Evolutionary conservation across 2,329 filamentous ascomycete genomes (phyloP).

Genomic region (Phialophora macrospora): DNA sequence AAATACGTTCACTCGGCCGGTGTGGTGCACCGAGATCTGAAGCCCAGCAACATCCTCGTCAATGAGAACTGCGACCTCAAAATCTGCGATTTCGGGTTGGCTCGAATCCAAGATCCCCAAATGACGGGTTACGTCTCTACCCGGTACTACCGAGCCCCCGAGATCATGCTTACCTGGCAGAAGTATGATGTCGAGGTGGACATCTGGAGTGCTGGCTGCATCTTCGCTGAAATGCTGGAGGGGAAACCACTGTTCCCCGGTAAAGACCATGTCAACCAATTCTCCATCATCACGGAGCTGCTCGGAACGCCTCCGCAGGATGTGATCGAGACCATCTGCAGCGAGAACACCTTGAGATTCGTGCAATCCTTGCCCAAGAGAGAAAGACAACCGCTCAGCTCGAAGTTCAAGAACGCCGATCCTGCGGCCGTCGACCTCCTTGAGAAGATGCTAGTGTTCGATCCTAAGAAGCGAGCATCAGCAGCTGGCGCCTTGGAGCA

Average conservation of each 20-base stretch:
- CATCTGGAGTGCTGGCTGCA: conserved; percentile 98
- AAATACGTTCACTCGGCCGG: conserved; percentile 99
- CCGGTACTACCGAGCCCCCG: conserved; percentile 95
- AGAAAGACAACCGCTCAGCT: conserved; percentile 79
- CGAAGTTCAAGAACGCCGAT: conserved; percentile 97
- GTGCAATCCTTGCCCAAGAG: conserved; percentile 96
- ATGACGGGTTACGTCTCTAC: conserved; percentile 99
- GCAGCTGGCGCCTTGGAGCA: conserved; percentile 85
- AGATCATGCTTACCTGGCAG: conserved; percentile 99
- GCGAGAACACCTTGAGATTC: conserved; percentile 96
- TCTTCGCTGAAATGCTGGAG: conserved; percentile 99
- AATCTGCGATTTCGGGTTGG: conserved; percentile 98
- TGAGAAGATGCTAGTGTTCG: conserved; percentile 96
- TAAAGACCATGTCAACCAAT: conserved; percentile 99
- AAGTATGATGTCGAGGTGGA: conserved; percentile 99
- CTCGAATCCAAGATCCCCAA: conserved; percentile 96
- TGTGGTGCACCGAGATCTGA: conserved; percentile 95
- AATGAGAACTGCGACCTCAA: conserved; percentile 99
- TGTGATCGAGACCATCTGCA: conserved; percentile 98
- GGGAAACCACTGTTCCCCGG: conserved; percentile 97
- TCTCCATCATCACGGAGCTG: conserved; percentile 98
- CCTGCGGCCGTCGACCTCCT: conserved; percentile 89
- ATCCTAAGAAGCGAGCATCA: conserved; percentile 93
- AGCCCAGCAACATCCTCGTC: conserved; percentile 98
- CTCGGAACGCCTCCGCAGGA: conserved; percentile 96